phyloP scores from a whole-genome alignment of 768 basidiomycete species.

The Tricholoma hemisulphureum region DNA sequence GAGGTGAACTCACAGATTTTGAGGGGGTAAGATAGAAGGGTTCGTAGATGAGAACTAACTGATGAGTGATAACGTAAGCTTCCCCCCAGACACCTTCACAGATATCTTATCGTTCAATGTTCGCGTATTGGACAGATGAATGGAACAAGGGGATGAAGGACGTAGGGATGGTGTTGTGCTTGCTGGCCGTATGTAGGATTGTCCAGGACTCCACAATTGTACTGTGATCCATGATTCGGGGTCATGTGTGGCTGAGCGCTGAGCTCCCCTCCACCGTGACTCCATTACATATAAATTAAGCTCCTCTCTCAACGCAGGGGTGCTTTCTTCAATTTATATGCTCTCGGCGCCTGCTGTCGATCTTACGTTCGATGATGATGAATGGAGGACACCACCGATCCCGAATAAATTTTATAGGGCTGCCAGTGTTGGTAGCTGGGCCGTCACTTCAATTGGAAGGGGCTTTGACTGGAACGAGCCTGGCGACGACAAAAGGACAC shows the following conservation, averaged over 20 bases:
- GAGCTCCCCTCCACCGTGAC: neutral
- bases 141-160: neutral
- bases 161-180: neutral
- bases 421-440: conserved; percentile 78
- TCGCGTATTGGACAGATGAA: neutral
- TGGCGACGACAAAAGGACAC: conserved; percentile 27
- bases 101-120: neutral
- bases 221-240: neutral
- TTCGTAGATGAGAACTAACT: neutral
- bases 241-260: conserved; percentile 1
- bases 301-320: conserved; percentile 7
- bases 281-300: conserved; percentile 6
- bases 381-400: conserved; percentile 57
- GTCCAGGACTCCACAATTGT: neutral
- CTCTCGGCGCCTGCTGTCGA: conserved; percentile 59
- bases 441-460: conserved; percentile 79
- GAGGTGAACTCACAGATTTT: conserved; percentile 51
- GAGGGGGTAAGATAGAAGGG: conserved; percentile 48
- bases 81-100: conserved; percentile 11
- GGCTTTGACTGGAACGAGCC: conserved; percentile 73
- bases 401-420: conserved; percentile 53
- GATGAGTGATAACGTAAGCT: conserved; percentile 31
- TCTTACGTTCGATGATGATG: conserved; percentile 66
- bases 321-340: conserved; percentile 39
- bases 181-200: neutral